Evolutionary conservation across 768 basidiomycete species (phyloP).

Genomic region (Daedaleopsis sinensis): DNA sequence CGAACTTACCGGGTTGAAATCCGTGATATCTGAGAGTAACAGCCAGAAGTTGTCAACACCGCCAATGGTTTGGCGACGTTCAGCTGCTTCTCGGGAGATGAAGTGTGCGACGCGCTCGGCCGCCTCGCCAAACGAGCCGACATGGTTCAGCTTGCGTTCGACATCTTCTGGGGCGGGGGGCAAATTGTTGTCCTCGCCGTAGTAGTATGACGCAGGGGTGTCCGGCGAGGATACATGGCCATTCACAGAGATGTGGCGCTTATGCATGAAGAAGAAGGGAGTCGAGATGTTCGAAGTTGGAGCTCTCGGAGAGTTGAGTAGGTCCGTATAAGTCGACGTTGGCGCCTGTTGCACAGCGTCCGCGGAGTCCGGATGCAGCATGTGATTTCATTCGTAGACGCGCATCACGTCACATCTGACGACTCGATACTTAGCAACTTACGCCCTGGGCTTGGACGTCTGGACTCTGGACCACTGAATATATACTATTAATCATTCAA

Average conservation of each 20-base stretch:
- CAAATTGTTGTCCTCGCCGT: conserved; percentile 11
- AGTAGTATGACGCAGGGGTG: conserved; percentile 20
- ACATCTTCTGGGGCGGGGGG: conserved; percentile 12
- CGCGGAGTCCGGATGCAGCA: too few relatives aligned
- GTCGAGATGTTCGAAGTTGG: too few relatives aligned
- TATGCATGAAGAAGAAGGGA: background rate
- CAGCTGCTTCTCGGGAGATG: conserved; percentile 19
- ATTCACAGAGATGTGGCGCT: background rate
- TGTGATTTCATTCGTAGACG: too few relatives aligned
- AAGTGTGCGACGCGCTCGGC: conserved; percentile 10
- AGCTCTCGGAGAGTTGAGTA: too few relatives aligned
- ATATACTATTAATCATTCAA: too few relatives aligned
- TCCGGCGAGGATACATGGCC: conserved; percentile 3
- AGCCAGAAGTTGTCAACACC: conserved; percentile 29
- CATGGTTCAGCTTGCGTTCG: conserved; percentile 18
- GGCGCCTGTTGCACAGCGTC: too few relatives aligned
- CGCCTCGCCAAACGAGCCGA: background rate
- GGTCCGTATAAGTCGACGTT: too few relatives aligned
- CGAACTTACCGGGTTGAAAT: conserved; percentile 26
- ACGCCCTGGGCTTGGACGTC: too few relatives aligned
- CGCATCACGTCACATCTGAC: too few relatives aligned
- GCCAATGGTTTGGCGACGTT: conserved; percentile 25
- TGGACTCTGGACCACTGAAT: too few relatives aligned
- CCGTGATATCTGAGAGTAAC: conserved; percentile 21
- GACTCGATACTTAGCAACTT: too few relatives aligned